These are phyloP conservation scores for Fonsecaea erecta DNA, from an alignment of 2,329 filamentous ascomycete genomes.

Conservation along the genomic window DNA sequence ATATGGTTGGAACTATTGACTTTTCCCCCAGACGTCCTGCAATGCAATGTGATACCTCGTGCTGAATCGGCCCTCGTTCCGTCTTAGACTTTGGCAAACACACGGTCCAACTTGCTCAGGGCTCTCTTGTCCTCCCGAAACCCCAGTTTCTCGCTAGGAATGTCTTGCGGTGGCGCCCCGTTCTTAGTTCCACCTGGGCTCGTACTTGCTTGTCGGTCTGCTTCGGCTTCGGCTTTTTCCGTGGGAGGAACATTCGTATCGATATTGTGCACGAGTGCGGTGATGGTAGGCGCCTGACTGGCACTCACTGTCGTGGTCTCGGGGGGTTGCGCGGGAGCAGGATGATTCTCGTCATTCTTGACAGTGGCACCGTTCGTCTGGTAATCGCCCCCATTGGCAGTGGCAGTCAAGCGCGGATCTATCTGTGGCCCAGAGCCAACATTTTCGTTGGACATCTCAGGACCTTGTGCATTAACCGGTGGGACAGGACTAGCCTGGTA, in stretches of 20 bases:
- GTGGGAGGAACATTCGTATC: conserved; percentile 56
- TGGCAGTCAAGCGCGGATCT: conserved; percentile 43
- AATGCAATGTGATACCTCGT: conserved; percentile 4
- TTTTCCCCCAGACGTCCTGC: conserved; percentile 2
- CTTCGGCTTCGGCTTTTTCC: conserved; percentile 52
- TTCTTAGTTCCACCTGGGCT: conserved; percentile 43
- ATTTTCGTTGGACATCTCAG: conserved; percentile 32
- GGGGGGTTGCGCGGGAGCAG: conserved; percentile 32
- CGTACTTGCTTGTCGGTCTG: conserved; percentile 47
- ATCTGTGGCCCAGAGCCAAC: conserved; percentile 27
- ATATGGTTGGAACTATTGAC: neutral
- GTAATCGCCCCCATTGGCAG: conserved; percentile 14
- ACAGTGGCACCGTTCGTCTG: conserved; percentile 16
- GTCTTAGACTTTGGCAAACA: conserved; percentile 44
- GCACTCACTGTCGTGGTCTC: conserved; percentile 38
- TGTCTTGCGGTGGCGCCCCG: conserved; percentile 56
- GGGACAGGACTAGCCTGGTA: conserved; percentile 26
- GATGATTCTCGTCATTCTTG: conserved; percentile 17
- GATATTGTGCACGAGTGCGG: conserved; percentile 50
- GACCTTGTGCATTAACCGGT: conserved; percentile 40
- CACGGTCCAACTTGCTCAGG: conserved; percentile 66
- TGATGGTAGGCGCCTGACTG: conserved; percentile 60
- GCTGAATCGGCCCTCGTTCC: neutral
- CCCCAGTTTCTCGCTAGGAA: conserved; percentile 61
- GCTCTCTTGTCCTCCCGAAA: conserved; percentile 69